Evolutionary conservation across 345 rosid genomes (phyloP), one percentile per base, ranked within the genome.

Genomic region (Hirschfeldia incana): DNA sequence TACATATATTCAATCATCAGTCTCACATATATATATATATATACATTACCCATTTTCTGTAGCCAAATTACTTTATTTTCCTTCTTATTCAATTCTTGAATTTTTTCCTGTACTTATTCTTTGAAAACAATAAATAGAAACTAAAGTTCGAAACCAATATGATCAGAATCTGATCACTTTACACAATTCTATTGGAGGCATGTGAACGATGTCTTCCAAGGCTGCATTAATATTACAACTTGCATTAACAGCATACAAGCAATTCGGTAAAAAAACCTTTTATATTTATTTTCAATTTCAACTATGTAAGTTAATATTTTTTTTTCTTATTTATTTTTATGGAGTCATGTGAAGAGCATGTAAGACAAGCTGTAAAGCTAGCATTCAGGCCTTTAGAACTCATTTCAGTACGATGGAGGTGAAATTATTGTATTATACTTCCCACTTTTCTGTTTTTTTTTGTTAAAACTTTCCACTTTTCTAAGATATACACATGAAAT

Each of bases 331-430:
- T 34, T 21, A 12, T 12, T 69, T 49, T 37, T 74, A 89, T 93
- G 84, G 79, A 83, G 29, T 66, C 77, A 59, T 82, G 82, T 34
- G 81, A 84, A 72, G 89, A 79, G 68, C 87, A 90, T 69, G 76
- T 74, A 10, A 76, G 33, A 75, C 89, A 87, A 58, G 55, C 83
- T 75, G 87, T 86, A 58, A 86, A 74, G 46, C 69, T 90, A 33
- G 91, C 83, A 0, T 80, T 30, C 73, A 83, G 66, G 67, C 66
- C 87, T 46, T 58, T 86, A 79, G 90, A 84, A 78, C 83, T 89
- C 1, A 66, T 90, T 9, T 85, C 32, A 29, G 3, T 29, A 4
- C 32, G 4, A 29, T 29, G 32, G 32, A 29, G 32, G 4, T 29
- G 3, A 29, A 29, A 29, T 29, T 29, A 29, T 29, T 29, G 32